Conservation (phyloP, 345 rosid genomes). For the Euclidium syriacum region DNA sequence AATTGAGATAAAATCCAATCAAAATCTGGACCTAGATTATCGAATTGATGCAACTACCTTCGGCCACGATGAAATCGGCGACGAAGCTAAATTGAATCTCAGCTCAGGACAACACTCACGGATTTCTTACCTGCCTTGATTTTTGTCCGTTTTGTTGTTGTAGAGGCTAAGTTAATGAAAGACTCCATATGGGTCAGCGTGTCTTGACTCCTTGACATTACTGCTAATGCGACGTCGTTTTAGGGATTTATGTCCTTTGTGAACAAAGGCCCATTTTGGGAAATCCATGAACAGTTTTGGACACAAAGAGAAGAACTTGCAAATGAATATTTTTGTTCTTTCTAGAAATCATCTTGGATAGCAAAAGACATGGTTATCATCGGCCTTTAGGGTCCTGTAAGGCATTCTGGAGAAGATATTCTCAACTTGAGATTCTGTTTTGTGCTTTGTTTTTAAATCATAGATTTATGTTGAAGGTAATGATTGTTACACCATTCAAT, state of each 20-base stretch:
- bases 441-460: too few species aligned
- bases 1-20: conserved; percentile 14
- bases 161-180: conserved; percentile 27
- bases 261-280: neutral
- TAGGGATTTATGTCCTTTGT: too few species aligned
- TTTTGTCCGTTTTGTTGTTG: conserved; percentile 18
- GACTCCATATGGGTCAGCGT: conserved; percentile 4
- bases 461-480: too few species aligned
- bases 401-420: too few species aligned
- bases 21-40: neutral
- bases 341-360: too few species aligned
- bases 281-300: too few species aligned
- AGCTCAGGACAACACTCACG: conserved; percentile 24
- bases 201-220: conserved; percentile 14
- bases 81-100: conserved; percentile 19
- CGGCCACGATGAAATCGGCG: conserved; percentile 22
- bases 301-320: too few species aligned
- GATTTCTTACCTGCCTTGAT: conserved; percentile 32
- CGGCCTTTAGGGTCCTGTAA: too few species aligned
- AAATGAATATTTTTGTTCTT: too few species aligned
- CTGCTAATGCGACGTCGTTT: neutral
- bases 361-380: too few species aligned
- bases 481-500: too few species aligned
- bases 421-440: too few species aligned
- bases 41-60: conserved; percentile 23